Percentiles rank a stretch among this genome's conserved stretches.
These are phyloP conservation scores for Talaromyces borbonicus DNA, from an alignment of 495 filamentous ascomycete genomes.

Conservation along the genomic window DNA sequence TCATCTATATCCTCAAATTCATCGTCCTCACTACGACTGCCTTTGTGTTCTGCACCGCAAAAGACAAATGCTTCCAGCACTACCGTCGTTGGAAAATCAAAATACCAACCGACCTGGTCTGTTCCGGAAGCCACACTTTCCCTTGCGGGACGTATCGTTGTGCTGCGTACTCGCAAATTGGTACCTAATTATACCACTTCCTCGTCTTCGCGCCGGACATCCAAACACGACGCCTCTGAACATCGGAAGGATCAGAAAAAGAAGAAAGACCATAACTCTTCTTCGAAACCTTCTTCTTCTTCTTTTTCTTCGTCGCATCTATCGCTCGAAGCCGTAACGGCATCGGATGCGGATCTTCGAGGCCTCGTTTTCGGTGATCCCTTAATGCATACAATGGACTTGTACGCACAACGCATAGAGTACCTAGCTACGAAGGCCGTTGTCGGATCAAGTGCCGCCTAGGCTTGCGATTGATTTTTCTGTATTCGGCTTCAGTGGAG, in stretches of 20 bases:
- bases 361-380: slow-evolving; percentile 70
- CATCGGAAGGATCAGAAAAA: not conserved
- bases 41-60: slow-evolving; percentile 3
- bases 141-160: slow-evolving; percentile 56
- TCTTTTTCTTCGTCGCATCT: slow-evolving; percentile 22
- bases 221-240: not conserved
- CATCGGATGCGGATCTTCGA: slow-evolving; percentile 54
- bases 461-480: not conserved
- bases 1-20: slow-evolving; percentile 7
- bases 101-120: slow-evolving; percentile 49
- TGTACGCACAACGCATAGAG: slow-evolving; percentile 62
- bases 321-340: slow-evolving; percentile 50
- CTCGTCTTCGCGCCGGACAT: not conserved
- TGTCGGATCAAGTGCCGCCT: slow-evolving; percentile 27
- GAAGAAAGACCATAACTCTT: no score
- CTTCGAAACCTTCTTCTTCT: no score
- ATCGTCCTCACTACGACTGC: not conserved
- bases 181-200: not conserved
- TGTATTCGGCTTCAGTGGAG: not conserved
- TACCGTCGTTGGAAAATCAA: slow-evolving; percentile 1
- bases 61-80: no score
- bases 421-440: slow-evolving; percentile 56
- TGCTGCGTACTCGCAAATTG: slow-evolving; percentile 38
- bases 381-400: slow-evolving; percentile 64
- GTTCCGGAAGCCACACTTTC: slow-evolving; percentile 54